phyloP scores from a whole-genome alignment of 495 filamentous ascomycete species.

The Ramalina peruviana region DNA sequence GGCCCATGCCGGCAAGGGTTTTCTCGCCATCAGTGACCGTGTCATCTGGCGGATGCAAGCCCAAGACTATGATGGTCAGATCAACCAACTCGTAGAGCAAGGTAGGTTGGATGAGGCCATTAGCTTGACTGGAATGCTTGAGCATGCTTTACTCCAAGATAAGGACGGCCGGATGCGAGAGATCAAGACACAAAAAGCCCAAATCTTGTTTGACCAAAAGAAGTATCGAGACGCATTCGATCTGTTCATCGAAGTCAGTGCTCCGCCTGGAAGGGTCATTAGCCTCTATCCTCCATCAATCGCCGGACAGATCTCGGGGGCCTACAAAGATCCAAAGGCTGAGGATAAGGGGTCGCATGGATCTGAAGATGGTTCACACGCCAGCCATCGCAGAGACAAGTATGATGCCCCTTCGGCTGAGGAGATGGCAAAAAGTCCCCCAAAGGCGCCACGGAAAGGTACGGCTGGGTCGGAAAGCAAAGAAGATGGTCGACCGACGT shows the following conservation, averaged over 20 bases:
- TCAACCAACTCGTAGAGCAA: conserved; percentile 66
- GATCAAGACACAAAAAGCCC: conserved; percentile 81
- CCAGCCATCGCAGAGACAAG: not conserved
- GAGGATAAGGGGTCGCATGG: not conserved
- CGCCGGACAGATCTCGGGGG: conserved; percentile 59
- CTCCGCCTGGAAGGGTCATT: conserved; percentile 81
- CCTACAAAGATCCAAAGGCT: not conserved
- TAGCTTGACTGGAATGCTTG: conserved; percentile 73
- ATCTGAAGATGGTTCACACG: not conserved
- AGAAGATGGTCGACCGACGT: conserved; percentile 27
- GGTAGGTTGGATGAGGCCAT: conserved; percentile 83
- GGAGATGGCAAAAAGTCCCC: not conserved
- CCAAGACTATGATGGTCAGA: conserved; percentile 83
- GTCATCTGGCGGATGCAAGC: conserved; percentile 92
- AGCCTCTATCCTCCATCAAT: conserved; percentile 71
- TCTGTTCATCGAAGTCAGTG: conserved; percentile 75
- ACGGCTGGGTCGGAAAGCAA: conserved; percentile 17
- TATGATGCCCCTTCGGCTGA: not conserved
- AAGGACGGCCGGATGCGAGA: conserved; percentile 69
- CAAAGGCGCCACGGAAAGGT: conserved; percentile 1
- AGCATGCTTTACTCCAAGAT: conserved; percentile 77
- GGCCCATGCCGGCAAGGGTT: conserved; percentile 87
- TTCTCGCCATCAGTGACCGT: conserved; percentile 77
- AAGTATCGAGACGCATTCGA: conserved; percentile 86
- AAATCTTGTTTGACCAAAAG: conserved; percentile 62